A percentile compares a stretch with the other conserved stretches of the same genome.
Evolutionary conservation across 1,284 basidiomycete genomes (phyloP).

Genomic region (Ustilago trichophora): DNA sequence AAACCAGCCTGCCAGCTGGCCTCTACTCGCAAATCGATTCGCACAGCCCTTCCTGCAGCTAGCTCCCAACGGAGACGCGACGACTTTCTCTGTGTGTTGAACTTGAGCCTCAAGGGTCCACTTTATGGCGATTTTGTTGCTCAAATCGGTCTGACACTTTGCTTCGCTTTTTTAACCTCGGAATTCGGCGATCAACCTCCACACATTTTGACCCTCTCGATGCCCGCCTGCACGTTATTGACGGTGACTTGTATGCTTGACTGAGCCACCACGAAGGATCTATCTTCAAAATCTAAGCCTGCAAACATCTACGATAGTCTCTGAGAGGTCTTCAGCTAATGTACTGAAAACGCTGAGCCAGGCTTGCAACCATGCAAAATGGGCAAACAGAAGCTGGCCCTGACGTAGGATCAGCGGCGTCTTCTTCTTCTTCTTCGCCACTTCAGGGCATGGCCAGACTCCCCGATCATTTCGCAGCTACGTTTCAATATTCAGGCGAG

Average conservation of each 20-base stretch:
- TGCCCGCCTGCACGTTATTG: no score
- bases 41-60: no score
- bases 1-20: no score
- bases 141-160: conserved; percentile 1
- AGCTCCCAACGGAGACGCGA: no score
- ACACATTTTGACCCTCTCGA: not conserved
- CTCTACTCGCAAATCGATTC: no score
- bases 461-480: conserved; percentile 21
- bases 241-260: not conserved
- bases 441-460: conserved; percentile 3
- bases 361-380: not conserved
- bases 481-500: conserved; percentile 7
- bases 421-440: not conserved
- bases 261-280: not conserved
- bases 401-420: not conserved
- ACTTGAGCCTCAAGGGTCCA: no score
- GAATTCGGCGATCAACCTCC: conserved; percentile 16
- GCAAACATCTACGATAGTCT: no score
- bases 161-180: not conserved
- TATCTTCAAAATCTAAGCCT: not conserved
- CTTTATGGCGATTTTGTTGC: not conserved
- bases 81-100: no score
- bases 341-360: no score
- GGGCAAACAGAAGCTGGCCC: not conserved
- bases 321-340: no score